Base-by-base conservation (phyloP, 257 asterid species). In the Leonotis leonurus region DNA sequence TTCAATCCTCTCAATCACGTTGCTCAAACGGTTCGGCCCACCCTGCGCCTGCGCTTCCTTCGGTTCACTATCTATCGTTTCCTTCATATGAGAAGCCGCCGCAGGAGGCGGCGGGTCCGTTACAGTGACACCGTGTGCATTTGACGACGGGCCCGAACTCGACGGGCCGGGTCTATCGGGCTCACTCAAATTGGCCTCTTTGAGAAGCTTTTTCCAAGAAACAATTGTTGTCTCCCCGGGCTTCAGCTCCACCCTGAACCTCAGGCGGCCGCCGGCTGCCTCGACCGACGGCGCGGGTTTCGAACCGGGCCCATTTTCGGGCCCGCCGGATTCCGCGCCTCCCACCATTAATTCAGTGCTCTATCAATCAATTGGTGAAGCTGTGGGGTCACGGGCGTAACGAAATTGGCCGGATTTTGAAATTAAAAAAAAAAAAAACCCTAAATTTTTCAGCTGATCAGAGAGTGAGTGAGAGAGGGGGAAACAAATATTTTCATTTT, bases 221-320 rank as follows among this genome's bases (percentile, higher is more conserved):
- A 90, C 95, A 12, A 90, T 87, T 25, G 95, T 90, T 0, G 97
- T 87, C 70, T 90, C 97, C 6, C 88, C 97, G 0, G 96, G 88
- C 49, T 77, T 71, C 32, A 90, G 86, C 62, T 87, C 87, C 57
- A 90, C 85, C 49, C 73, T 65, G 61, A 90, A 90, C 78, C 97
- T 77, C 53, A 75, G 70, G 50, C 95, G 92, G 25, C 77, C 95
- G 50, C 78, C 86, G 57, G 56, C 70, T 16, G 75, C 70, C 62
- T 87, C 92, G 55, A 60, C 72, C n/a, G 76, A 53, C 48, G 85
- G 30, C 41, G 78, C 65, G 39, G 80, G 66, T 40, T 74, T 74
- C 0, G 82, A 62, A 64, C 68, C 74, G 49, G 74, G 25, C 41
- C 78, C 71, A 41, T 62, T 41, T 39, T 74, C 74, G 73, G 77